A percentile compares a stretch with the other conserved stretches of the same genome.
Conservation (phyloP, 768 basidiomycete genomes). For the Boletus huronensis region DNA sequence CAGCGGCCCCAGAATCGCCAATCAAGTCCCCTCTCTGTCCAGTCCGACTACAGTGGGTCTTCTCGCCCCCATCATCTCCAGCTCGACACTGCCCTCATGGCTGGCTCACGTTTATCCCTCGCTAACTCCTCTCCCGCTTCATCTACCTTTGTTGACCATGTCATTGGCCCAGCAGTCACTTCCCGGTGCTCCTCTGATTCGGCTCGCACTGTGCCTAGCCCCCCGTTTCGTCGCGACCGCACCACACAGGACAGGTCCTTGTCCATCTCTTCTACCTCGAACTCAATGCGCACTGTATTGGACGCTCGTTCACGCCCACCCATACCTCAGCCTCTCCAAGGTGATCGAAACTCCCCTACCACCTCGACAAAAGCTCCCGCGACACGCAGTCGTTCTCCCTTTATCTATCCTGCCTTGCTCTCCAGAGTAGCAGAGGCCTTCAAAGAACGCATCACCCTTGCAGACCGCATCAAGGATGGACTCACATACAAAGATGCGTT, state of each 20-base stretch:
- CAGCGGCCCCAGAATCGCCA: conserved; percentile 29
- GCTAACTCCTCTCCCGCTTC: conserved; percentile 44
- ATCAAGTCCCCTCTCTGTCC: conserved; percentile 38
- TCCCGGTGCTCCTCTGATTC: conserved; percentile 71
- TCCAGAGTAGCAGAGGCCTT: conserved; percentile 95
- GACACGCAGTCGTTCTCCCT: conserved; percentile 54
- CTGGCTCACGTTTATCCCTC: conserved; percentile 40
- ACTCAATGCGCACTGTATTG: conserved; percentile 45
- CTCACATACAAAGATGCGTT: conserved; percentile 96
- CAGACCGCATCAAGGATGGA: conserved; percentile 89
- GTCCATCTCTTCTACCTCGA: conserved; percentile 68
- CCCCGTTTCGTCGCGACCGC: conserved; percentile 56
- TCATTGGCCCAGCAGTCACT: conserved; percentile 18
- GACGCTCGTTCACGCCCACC: conserved; percentile 36
- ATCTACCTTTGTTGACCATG: conserved; percentile 37
- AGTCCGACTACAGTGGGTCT: conserved; percentile 35
- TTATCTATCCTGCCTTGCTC: conserved; percentile 93
- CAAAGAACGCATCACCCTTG: conserved; percentile 69
- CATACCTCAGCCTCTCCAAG: conserved; percentile 36
- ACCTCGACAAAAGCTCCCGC: conserved; percentile 34
- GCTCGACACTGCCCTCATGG: conserved; percentile 50
- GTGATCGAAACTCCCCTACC: conserved; percentile 36
- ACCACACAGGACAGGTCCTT: conserved; percentile 65
- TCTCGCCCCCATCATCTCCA: conserved; percentile 52
- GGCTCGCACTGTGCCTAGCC: conserved; percentile 53